Percentiles rank a stretch among this genome's conserved stretches.
These are phyloP conservation scores for Thyridium curvatum DNA, from an alignment of 2,329 filamentous ascomycete genomes.

Conservation along the genomic window DNA sequence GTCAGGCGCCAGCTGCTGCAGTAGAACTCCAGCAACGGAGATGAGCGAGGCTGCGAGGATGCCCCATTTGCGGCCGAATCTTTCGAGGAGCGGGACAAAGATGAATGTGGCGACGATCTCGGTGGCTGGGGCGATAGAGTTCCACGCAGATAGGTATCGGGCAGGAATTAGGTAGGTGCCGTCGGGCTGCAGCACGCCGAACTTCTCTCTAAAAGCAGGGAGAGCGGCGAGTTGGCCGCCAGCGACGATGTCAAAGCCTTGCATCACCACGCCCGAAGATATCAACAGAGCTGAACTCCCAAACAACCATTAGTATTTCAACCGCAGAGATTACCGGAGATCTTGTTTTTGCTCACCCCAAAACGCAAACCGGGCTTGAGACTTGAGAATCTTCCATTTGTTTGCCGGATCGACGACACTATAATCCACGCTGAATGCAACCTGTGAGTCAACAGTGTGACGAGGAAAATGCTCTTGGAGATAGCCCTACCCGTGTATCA, in stretches of 20 bases:
- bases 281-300: constrained; percentile 14
- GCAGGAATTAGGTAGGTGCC: constrained; percentile 21
- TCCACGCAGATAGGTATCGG: constrained; percentile 20
- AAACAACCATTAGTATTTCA: not conserved
- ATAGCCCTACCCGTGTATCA: not conserved
- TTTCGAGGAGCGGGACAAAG: constrained; percentile 21
- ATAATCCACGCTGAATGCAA: constrained; percentile 12
- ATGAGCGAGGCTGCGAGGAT: constrained; percentile 1
- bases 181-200: constrained; percentile 15
- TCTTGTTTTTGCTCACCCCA: constrained; percentile 16
- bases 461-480: not conserved
- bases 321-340: too few relatives aligned
- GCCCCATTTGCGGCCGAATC: constrained; percentile 19
- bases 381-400: constrained; percentile 20
- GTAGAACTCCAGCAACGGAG: too few relatives aligned
- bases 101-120: constrained; percentile 18
- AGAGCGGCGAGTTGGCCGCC: constrained; percentile 22
- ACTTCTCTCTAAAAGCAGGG: constrained; percentile 17
- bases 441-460: too few relatives aligned
- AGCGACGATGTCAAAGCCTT: constrained; percentile 20
- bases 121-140: constrained; percentile 18
- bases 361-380: constrained; percentile 15
- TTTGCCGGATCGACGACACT: constrained; percentile 15
- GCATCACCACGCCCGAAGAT: constrained; percentile 22
- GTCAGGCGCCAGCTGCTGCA: too few relatives aligned